Percentiles rank a stretch among this genome's conserved stretches.
These are phyloP conservation scores for Exsudoporus floridanus DNA, from an alignment of 1,284 basidiomycete genomes.

Conservation along the genomic window DNA sequence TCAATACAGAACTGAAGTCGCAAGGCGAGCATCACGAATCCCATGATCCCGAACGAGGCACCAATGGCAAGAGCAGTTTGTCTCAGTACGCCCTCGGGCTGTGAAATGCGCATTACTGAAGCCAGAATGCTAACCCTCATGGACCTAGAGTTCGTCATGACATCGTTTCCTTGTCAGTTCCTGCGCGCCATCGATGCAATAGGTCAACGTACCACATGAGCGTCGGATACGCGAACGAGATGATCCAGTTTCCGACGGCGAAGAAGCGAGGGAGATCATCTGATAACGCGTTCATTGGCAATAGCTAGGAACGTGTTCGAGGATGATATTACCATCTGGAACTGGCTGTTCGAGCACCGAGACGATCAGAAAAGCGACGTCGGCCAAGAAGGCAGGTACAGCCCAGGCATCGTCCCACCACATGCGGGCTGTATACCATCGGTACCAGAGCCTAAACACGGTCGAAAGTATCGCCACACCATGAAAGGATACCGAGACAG, in stretches of 20 bases:
- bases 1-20: slow-evolving; percentile 18
- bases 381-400: slow-evolving; percentile 16
- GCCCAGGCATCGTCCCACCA: slow-evolving; percentile 35
- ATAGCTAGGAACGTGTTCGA: neutral
- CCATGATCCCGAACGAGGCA: slow-evolving; percentile 18
- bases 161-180: neutral
- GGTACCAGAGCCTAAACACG: slow-evolving; percentile 27
- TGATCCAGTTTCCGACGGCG: slow-evolving; percentile 11
- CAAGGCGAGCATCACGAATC: slow-evolving; percentile 3
- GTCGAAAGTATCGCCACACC: slow-evolving; percentile 24
- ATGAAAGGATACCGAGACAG: slow-evolving; percentile 19
- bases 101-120: slow-evolving; percentile 26
- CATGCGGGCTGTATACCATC: slow-evolving; percentile 19
- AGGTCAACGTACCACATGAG: slow-evolving; percentile 29
- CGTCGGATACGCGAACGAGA: slow-evolving; percentile 21
- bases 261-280: slow-evolving; percentile 13
- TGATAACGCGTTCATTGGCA: neutral
- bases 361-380: slow-evolving; percentile 13
- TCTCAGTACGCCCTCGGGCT: slow-evolving; percentile 16
- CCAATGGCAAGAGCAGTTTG: slow-evolving; percentile 10
- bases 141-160: slow-evolving; percentile 14
- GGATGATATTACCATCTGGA: neutral
- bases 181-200: neutral
- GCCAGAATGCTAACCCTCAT: slow-evolving; percentile 29
- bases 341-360: slow-evolving; percentile 12